Evolutionary conservation across 352 stramenopile genomes (phyloP), one percentile per base, ranked within the genome.

Genomic region (Pythium dissotocum): DNA sequence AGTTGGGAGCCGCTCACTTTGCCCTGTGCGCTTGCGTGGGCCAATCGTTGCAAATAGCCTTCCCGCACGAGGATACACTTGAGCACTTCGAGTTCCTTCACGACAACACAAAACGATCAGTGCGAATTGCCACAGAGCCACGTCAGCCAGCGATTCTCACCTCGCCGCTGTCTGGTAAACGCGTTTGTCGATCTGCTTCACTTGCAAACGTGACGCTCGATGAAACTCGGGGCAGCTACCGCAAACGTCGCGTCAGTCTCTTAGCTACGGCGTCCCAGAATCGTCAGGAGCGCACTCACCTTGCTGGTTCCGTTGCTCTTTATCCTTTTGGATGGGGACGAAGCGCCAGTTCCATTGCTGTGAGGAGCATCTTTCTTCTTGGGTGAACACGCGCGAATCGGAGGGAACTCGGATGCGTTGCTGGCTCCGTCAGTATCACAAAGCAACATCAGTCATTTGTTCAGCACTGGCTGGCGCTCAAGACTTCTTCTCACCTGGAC

Each of bases 51-150:
- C 9, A 97, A 52, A 58, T 97, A 97, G 8, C 87, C 90, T 80
- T 97, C 91, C 8, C 91, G 82, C 0, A 97, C 80, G 32, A 97
- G 80, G 46, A 97, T 93, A 59, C 80, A 87, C 56, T 97, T 97
- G 49, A 97, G 75, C 16, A 96, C 77, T 53, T 97, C 90, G 21
- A 97, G 76, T 56, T 97, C 91, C 80, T 93, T 33, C 28, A n/a
- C 28, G 14, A 9, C 33, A 61, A 13, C 59, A 65, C 13, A 54
- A 12, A 28, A 42, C 35, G 44, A 42, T 54, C 6, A 59, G 26
- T 46, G 21, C 4, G 35, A 21, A 46, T 9, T 12, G 14, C 26
- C 13, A 32, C 42, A 13, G 12, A 44, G 6, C 18, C 6, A 16
- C 14, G 1, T 7, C 18, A 12, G 13, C 52, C 35, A 44, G 61